Conservation (phyloP, 2,329 filamentous ascomycete genomes). For the Beauveria sp. region DNA sequence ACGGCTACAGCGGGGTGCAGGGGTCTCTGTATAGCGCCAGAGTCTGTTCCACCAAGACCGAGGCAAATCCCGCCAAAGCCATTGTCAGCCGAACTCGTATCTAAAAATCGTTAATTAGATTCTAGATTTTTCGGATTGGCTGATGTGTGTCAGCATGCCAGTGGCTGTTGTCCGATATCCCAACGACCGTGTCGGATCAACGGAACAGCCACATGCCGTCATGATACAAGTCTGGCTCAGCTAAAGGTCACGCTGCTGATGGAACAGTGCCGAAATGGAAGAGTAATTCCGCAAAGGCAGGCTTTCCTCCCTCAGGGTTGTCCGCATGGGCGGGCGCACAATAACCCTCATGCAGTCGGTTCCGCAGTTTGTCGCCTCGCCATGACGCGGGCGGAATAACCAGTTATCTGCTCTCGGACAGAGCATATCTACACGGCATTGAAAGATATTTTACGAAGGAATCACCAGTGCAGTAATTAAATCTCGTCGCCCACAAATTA, state of each 20-base stretch:
- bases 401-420: background rate
- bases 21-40: background rate
- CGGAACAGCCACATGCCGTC: conserved; percentile 8
- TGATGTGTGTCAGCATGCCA: background rate
- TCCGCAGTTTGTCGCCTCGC: background rate
- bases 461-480: background rate
- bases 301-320: background rate
- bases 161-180: background rate
- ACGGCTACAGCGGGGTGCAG: background rate
- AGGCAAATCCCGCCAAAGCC: background rate
- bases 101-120: background rate
- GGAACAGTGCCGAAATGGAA: background rate
- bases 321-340: background rate
- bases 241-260: background rate
- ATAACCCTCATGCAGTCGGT: background rate
- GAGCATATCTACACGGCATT: background rate
- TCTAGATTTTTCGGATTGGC: background rate
- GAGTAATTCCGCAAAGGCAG: background rate
- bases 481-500: background rate
- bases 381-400: too few species aligned
- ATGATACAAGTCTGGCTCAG: background rate
- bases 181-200: conserved; percentile 4
- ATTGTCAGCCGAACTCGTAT: background rate
- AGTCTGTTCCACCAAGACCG: conserved; percentile 4
- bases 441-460: background rate